Conservation (phyloP, 768 basidiomycete genomes). For the Mycena maculata region DNA sequence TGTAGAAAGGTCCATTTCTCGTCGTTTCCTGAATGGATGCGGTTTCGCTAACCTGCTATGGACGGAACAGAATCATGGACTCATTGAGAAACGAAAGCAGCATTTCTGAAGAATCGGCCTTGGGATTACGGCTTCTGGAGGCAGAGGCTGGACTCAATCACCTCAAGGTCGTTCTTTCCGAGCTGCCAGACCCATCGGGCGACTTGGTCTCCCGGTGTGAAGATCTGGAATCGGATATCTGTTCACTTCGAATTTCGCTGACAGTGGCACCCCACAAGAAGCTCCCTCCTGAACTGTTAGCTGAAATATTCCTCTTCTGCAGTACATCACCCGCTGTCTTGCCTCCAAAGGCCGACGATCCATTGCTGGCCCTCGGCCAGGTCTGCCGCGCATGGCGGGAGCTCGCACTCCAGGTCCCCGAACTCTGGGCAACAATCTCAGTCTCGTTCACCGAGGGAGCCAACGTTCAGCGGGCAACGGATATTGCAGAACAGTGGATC, state of each 20-base stretch:
- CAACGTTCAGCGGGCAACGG: neutral
- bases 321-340: neutral
- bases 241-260: neutral
- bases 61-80: no score
- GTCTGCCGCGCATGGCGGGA: constrained; percentile 19
- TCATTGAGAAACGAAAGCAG: no score
- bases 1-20: no score
- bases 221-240: neutral
- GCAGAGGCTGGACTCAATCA: neutral
- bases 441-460: neutral
- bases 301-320: constrained; percentile 16
- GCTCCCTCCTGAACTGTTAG: constrained; percentile 14
- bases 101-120: no score
- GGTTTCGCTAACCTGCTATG: no score
- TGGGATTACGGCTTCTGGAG: neutral
- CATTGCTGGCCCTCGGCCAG: neutral
- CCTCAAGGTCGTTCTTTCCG: neutral
- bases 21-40: no score
- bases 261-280: constrained; percentile 15
- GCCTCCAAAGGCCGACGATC: constrained; percentile 5
- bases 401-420: constrained; percentile 1
- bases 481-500: constrained; percentile 15
- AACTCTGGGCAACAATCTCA: constrained; percentile 19
- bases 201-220: neutral
- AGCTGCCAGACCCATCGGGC: neutral